Conservation (phyloP, 768 basidiomycete genomes). For the Phlebiopsis gigantea region DNA sequence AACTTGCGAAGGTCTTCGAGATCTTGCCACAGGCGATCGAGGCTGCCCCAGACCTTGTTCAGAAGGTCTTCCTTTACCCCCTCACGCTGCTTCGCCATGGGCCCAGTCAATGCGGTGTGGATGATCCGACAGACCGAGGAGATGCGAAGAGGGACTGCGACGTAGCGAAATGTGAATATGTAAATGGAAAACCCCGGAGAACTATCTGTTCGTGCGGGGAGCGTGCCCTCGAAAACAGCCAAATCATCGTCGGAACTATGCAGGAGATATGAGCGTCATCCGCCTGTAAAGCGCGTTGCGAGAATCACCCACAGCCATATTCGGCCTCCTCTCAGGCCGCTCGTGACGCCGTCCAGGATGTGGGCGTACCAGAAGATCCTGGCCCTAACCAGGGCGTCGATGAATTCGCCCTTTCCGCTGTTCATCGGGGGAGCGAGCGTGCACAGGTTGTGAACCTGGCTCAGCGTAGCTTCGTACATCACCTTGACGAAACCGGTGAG, state of each 20-base stretch:
- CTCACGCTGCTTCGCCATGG: conserved; percentile 59
- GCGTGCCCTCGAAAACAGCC: conserved; percentile 59
- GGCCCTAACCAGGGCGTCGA: conserved; percentile 58
- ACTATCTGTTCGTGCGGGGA: conserved; percentile 30
- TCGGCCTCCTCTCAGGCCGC: conserved; percentile 80
- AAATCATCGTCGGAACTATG: conserved; percentile 72
- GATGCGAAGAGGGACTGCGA: conserved; percentile 69
- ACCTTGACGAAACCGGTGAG: conserved; percentile 39
- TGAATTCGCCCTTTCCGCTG: conserved; percentile 47
- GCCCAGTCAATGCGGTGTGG: conserved; percentile 74
- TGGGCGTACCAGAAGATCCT: conserved; percentile 89
- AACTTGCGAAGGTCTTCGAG: conserved; percentile 59
- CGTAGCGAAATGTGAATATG: conserved; percentile 50
- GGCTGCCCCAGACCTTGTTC: conserved; percentile 76
- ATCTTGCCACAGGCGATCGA: conserved; percentile 81
- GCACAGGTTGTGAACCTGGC: conserved; percentile 78
- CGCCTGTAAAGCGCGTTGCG: not conserved
- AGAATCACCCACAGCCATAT: conserved; percentile 61
- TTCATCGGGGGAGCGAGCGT: conserved; percentile 44
- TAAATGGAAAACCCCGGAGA: conserved; percentile 36
- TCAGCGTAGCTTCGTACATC: conserved; percentile 77
- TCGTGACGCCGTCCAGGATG: conserved; percentile 78
- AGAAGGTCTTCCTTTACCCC: conserved; percentile 58
- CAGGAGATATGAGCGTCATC: conserved; percentile 2
- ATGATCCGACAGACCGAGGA: conserved; percentile 74